Evolutionary conservation across 805 yeast species (phyloP), one percentile per base, ranked within the genome.

Genomic region (Wickerhamiella cacticola): DNA sequence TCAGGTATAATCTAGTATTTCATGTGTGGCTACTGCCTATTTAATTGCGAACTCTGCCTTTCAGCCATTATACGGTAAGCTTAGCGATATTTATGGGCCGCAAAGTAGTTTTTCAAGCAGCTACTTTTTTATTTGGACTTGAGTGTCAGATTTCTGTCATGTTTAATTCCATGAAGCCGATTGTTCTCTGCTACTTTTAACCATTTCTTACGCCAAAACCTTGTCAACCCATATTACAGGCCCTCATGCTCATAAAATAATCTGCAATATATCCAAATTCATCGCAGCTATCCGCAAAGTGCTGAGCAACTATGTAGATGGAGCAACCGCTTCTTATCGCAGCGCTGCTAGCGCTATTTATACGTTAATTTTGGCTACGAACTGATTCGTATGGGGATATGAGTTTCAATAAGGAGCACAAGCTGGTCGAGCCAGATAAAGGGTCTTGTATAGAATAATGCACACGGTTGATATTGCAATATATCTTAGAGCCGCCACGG

Each of bases 11-110:
- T 74, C 41, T 16, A 57, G 70, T 16, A 65, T 75, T 6, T 64
- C 77, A 2, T 82, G 88, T 87, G 80, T 82, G 2, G 86, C 86
- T 2, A 76, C 87, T 0, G 74, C 83, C 1, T 78, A 80, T 48
- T 65, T 82, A 31, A 63, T 83, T 28, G 78, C 88, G 1, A 77
- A 75, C 51, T 74, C 83, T 2, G 82, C 83, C 1, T 79, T 80
- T 61, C 88, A 81, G 62, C 88, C 86, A 0, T 59, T 82, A 24
- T 79, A 76, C 48, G 92, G 89, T 2, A 74, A 80, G 49, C 65
- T 81, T 25, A 73, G 81, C 36, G 89, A 82, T 54, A 73, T 82
- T 19, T 59, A 62, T 55, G 65, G n/a, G 68, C 42, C 56, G 73
- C 33, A 60, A 61, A 57, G 53, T 56, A 39, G 67, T 73, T 8